phyloP scores from a whole-genome alignment of 1,284 basidiomycete species.

The Sporisorium scitamineum region DNA sequence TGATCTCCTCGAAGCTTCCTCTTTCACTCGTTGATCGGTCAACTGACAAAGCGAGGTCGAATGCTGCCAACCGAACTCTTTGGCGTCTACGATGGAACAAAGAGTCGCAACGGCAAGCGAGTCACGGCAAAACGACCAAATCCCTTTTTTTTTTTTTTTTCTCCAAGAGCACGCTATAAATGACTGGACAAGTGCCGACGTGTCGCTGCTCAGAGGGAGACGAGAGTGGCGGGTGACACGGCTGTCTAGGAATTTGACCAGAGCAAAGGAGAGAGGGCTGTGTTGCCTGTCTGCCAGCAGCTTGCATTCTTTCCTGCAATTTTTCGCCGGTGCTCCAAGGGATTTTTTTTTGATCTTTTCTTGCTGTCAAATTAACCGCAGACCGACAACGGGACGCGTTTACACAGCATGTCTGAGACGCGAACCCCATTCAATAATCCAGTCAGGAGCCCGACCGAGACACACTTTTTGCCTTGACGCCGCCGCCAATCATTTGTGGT shows the following conservation, averaged over 20 bases:
- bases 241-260: neutral
- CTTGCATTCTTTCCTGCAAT: neutral
- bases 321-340: neutral
- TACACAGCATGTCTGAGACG: too few relatives aligned
- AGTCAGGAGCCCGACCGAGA: too few relatives aligned
- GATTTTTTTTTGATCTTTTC: too few relatives aligned
- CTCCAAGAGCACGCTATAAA: neutral
- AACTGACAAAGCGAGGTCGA: conserved; percentile 5
- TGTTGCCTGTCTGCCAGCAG: neutral
- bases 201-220: neutral
- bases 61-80: neutral
- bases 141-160: neutral
- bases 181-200: conserved; percentile 2
- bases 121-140: neutral
- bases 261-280: neutral
- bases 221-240: too few relatives aligned
- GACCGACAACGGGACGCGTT: too few relatives aligned
- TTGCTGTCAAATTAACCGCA: too few relatives aligned
- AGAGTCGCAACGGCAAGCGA: neutral
- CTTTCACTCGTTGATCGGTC: neutral
- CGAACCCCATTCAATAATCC: too few relatives aligned
- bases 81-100: too few relatives aligned
- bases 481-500: too few relatives aligned
- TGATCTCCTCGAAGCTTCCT: neutral
- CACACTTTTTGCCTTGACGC: too few relatives aligned